Evolutionary conservation across 2,329 filamentous ascomycete genomes (phyloP), one percentile per base, ranked within the genome.

Genomic region (Fusarium beomiforme): DNA sequence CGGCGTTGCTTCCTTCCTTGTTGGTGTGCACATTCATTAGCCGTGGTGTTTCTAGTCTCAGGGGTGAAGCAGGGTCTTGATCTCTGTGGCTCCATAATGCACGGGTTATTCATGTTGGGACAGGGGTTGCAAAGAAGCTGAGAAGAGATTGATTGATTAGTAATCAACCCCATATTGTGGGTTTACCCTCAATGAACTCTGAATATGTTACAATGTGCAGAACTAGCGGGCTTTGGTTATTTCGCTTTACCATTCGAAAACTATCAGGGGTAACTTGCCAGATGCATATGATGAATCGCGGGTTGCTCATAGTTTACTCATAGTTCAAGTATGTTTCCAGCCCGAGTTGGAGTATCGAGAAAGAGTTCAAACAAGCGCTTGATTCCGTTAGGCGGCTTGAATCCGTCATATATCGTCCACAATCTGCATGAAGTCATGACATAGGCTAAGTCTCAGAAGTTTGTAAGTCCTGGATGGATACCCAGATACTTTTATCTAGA

Each of bases 21-120:
- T 51, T 26, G 36, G 34, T 62, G 57, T 41, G 55, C 67, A 71
- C 59, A 50, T 70, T 57, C 60, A 42, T 51, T 41, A 42, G n/a
- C 41, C 55, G 43, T 59, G 61, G 42, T 42, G 49, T 55, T 59
- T 41, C 61, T 65, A 65, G 71, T 57, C 62, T 69, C 73, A 75
- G 71, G 69, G 71, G 66, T 49, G 51, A 66, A 44, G 41, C 17
- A 33, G 34, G 55, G 55, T 54, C 61, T 56, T 50, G 26, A 49
- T 46, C 49, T 49, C 31, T 51, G 59, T 75, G 69, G 71, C 66
- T 74, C 59, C 60, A 70, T 64, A 61, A 59, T 54, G 62, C 51
- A 65, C 36, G 42, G 67, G 44, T 54, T 51, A 56, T 53, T 26
- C 23, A 59, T 64, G 39, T 39, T 43, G 49, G 17, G 55, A 58